Percentiles rank a stretch among this genome's conserved stretches.
Conservation (phyloP, 1,284 basidiomycete genomes). For the Boletus sp. region DNA sequence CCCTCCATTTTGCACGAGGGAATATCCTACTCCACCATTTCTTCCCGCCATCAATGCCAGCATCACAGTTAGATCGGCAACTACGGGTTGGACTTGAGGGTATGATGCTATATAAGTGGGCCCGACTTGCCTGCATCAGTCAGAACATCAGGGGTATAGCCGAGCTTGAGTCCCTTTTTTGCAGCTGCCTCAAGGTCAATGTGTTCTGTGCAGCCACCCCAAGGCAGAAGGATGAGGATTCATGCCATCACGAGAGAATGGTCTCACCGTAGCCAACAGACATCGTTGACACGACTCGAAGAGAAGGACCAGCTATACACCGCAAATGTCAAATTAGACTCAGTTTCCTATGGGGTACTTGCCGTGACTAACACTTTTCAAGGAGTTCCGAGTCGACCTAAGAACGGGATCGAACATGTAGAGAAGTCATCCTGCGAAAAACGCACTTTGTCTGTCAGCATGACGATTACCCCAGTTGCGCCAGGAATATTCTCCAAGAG, state of each 20-base stretch:
- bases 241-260: not conserved
- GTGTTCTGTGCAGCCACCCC: constrained; percentile 59
- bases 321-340: not conserved
- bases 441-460: constrained; percentile 67
- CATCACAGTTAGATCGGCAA: constrained; percentile 86
- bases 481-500: constrained; percentile 70
- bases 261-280: constrained; percentile 79
- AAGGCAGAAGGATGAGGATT: not conserved
- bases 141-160: constrained; percentile 89
- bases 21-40: constrained; percentile 62
- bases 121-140: constrained; percentile 70
- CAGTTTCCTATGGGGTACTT: not conserved
- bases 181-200: constrained; percentile 65
- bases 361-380: constrained; percentile 48
- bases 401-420: not conserved
- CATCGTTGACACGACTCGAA: constrained; percentile 86
- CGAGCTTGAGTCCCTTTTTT: constrained; percentile 68
- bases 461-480: constrained; percentile 62
- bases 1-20: constrained; percentile 64
- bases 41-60: constrained; percentile 88
- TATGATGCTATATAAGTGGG: not conserved
- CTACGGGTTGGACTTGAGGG: constrained; percentile 35
- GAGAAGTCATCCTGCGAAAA: not conserved
- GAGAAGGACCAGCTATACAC: constrained; percentile 57
- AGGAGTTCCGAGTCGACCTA: constrained; percentile 74